Evolutionary conservation across 805 yeast species (phyloP), one percentile per base, ranked within the genome.

Genomic region (Hanseniaspora vineae): DNA sequence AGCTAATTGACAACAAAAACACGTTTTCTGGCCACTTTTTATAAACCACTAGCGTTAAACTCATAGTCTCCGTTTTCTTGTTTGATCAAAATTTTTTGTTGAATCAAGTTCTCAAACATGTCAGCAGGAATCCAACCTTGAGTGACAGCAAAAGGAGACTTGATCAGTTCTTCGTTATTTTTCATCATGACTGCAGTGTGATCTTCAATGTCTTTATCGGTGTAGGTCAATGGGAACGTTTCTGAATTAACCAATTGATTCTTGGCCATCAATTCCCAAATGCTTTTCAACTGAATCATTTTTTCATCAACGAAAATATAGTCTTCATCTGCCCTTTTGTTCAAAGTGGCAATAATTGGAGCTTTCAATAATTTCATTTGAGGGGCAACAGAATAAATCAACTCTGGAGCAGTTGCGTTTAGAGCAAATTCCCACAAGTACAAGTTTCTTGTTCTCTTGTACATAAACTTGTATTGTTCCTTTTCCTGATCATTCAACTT

Each of bases 41-140:
- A 15, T 39, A 15, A 18, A 46, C 43, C 9, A 29, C 49, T 49
- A 17, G 51, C 23, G 39, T 49, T 49, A 13, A 49, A 32, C 6
- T 53, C 35, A 59, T 76, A 80, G 54, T 78, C 73, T 32, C 82
- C 84, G 31, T 77, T 76, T 18, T 73, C 77, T 17, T 72, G 73
- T 52, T 78, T 73, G 47, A 76, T 78, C 49, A 90, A 69, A 49
- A 81, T 70, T 0, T 90, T 92, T 51, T 80, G 80, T 18, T 78
- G 76, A 39, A 78, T 64, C 56, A 86, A 70, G 44, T 76, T 75
- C 33, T 78, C 81, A 59, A 90, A 89, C 83, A 87, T 78, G 60
- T 87, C 95, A 60, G 87, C 96, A 15, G 97, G 96, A 49, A 92
- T 76, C 96, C 97, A 90, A 5, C 96, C 96, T 47, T 84, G 83